Base-by-base conservation (phyloP, 768 basidiomycete species). In the Suillus ampliporus region DNA sequence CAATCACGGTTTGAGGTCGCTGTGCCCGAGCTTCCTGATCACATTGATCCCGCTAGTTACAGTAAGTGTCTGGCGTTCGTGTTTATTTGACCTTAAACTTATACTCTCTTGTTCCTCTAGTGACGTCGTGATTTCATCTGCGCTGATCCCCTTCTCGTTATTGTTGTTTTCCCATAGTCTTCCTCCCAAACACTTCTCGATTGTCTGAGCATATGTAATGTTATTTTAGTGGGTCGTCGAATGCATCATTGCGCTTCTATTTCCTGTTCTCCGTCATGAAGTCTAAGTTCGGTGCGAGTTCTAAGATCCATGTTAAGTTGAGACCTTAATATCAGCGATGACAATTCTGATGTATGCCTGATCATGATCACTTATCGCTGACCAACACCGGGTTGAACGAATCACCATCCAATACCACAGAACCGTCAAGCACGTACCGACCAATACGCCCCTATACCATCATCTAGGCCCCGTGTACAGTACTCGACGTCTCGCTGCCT, bases 1-100 rank as follows among this genome's bases (percentile, higher is more conserved):
- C 97, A 99, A 77, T 89, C 93, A 44, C 81, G 97, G 68, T 99
- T 99, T 81, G 97, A 98, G 74, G 97, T 99, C 35, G 95, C 94
- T 37, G 95, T 99, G 46, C 90, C 96, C 5, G 95, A 97, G 72
- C 81, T 99, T 60, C 97, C 97, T 21, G 94, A 95, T 57, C 90
- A 91, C 70, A 94, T 98, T 68, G 95, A 97, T 72, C 91, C 95
- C 47, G 90, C 95, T 41, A 95, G 89, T 67, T 99, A 99, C 84
- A 99, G 94, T 96, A 70, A 76, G 93, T 88, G 19, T 31, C 15
- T 38, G 11, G 23, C 3, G 11, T 10, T 46, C 5, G 7, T 61
- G 19, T 57, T 19, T 48, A 3, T 26, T 28, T 65, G 37, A 28
- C 38, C 11, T 56, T 31, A 10, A 58, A n/a, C 8, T 23, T 0